Conservation (phyloP, 2,329 filamentous ascomycete genomes). For the Akanthomyces lecanii region DNA sequence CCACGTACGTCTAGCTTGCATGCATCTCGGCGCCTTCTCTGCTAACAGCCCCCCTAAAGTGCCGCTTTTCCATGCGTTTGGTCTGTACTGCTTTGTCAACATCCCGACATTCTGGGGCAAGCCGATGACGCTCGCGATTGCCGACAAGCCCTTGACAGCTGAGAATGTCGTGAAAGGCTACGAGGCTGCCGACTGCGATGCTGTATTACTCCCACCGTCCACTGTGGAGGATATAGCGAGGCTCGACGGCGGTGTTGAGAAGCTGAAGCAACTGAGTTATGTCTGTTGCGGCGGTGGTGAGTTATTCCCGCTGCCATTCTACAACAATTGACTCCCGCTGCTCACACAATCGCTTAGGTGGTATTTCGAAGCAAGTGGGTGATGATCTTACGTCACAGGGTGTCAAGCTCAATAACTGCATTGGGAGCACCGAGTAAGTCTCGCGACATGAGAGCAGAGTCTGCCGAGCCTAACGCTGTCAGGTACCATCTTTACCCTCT, state of each 20-base stretch:
- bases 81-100: neutral
- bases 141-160: slow-evolving; percentile 6
- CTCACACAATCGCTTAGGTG: slow-evolving; percentile 24
- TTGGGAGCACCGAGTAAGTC: slow-evolving; percentile 39
- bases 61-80: slow-evolving; percentile 9
- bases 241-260: slow-evolving; percentile 1
- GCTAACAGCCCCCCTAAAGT: neutral
- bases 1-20: neutral
- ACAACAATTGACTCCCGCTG: neutral
- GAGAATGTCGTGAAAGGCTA: slow-evolving; percentile 2
- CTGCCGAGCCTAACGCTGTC: neutral
- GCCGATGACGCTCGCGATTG: neutral
- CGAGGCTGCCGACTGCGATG: slow-evolving; percentile 3
- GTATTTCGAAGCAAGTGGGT: slow-evolving; percentile 33
- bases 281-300: slow-evolving; percentile 11
- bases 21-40: neutral
- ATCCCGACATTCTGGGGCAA: slow-evolving; percentile 4
- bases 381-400: slow-evolving; percentile 34
- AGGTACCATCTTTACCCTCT: slow-evolving; percentile 33
- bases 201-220: slow-evolving; percentile 6
- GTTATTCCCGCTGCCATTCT: neutral
- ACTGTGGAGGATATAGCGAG: slow-evolving; percentile 16
- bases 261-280: slow-evolving; percentile 9
- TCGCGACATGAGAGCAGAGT: neutral
- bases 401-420: slow-evolving; percentile 32